Evolutionary conservation across 306 rosid species (phyloP), one percentile per base, ranked within the genome.

Genomic region (Sindora glabra): DNA sequence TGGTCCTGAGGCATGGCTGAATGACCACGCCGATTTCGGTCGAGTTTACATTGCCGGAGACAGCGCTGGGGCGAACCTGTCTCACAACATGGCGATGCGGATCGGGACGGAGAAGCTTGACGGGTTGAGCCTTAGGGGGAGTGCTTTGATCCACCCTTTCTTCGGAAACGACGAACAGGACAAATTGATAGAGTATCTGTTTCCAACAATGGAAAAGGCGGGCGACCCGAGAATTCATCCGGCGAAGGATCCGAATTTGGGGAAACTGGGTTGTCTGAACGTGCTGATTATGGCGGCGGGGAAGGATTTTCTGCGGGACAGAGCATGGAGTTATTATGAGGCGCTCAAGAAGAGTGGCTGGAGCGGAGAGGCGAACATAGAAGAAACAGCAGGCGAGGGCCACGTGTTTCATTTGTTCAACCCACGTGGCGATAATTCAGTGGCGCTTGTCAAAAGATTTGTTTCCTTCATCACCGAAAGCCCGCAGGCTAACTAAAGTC

Each of bases 61-160:
- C 49, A 87, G 92, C 15, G 92, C 95, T n/a, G 89, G 94, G 0
- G 86, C 56, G 0, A 86, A 72, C 22, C 39, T 86, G 1, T 77
- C 79, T 0, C 86, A 82, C 48, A 53, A 23, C 49, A 62, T 75
- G 78, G 87, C 68, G 9, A 56, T 68, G 70, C 59, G 70, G 2
- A 33, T 51, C 0, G 64, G 45, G 0, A 1, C 3, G 0, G 72
- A 73, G 6, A 70, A 70, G 1, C 19, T 69, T 0, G 30, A 1
- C 0, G 71, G 48, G 4, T 4, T 67, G 19, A 79, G 15, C 0
- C 69, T 86, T 0, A 6, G 41, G 0, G 94, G 94, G 0, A 30
- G 82, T 22, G 76, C 75, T 9, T 2, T 88, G 58, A 24, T 77
- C 11, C 89, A 85, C 64, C 89, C 86, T 0, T 86, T 10, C 21